These are phyloP conservation scores for Dipteronia dyeriana DNA, from an alignment of 345 rosid genomes.

Conservation along the genomic window DNA sequence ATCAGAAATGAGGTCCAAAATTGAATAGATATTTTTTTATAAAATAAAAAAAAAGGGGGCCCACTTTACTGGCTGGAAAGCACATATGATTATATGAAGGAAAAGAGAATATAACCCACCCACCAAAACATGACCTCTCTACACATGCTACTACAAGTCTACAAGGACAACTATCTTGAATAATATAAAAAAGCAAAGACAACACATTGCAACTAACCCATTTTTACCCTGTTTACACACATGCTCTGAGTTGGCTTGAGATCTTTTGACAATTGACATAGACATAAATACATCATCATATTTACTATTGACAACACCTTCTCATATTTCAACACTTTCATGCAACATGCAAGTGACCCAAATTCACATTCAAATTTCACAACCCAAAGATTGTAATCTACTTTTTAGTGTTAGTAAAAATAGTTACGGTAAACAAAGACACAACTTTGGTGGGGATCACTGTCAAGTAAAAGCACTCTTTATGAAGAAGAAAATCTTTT, in stretches of 20 bases:
- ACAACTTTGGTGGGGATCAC: too few relatives aligned
- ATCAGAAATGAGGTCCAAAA: conserved; percentile 33
- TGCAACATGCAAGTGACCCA: not conserved
- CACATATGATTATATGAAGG: conserved; percentile 11
- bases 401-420: too few relatives aligned
- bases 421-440: too few relatives aligned
- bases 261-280: not conserved
- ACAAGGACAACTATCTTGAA: not conserved
- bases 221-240: conserved; percentile 13
- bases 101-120: conserved; percentile 31
- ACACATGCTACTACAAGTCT: not conserved
- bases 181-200: not conserved
- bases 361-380: not conserved
- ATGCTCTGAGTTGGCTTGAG: not conserved
- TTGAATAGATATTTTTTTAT: conserved; percentile 17
- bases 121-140: conserved; percentile 9
- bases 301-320: too few relatives aligned
- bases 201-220: not conserved
- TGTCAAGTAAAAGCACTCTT: too few relatives aligned
- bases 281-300: not conserved
- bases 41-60: conserved; percentile 19
- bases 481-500: too few relatives aligned
- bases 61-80: conserved; percentile 55
- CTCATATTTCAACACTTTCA: not conserved
- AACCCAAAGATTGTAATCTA: too few relatives aligned